phyloP scores from a whole-genome alignment of 2,329 filamentous ascomycete genomes.

The Neocucurbitaria cava region DNA sequence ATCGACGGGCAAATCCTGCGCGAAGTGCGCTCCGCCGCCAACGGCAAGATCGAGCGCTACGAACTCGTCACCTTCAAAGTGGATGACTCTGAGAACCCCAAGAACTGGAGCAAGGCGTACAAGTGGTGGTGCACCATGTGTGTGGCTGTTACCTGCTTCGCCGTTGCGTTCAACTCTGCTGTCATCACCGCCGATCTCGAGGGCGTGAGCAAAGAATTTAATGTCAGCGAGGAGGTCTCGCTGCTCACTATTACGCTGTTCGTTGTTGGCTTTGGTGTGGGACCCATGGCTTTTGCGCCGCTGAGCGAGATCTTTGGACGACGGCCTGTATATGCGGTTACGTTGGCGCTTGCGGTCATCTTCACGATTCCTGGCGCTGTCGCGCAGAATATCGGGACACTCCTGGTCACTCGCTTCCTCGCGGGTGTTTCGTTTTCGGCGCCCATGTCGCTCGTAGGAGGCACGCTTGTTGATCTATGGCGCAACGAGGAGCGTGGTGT shows the following conservation, averaged over 20 bases:
- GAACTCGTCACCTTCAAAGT: slow-evolving; percentile 75
- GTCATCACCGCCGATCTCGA: slow-evolving; percentile 79
- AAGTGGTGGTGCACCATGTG: slow-evolving; percentile 87
- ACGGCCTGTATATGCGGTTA: slow-evolving; percentile 72
- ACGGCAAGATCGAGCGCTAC: slow-evolving; percentile 58
- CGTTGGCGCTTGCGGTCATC: slow-evolving; percentile 72
- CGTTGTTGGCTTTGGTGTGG: slow-evolving; percentile 81
- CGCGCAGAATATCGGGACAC: slow-evolving; percentile 75
- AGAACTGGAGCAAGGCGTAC: slow-evolving; percentile 80
- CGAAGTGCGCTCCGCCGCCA: slow-evolving; percentile 62
- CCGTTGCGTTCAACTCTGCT: slow-evolving; percentile 63
- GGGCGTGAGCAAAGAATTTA: slow-evolving; percentile 69
- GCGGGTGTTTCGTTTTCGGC: slow-evolving; percentile 86
- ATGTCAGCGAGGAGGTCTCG: slow-evolving; percentile 74
- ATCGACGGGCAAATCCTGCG: slow-evolving; percentile 67
- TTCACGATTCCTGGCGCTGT: slow-evolving; percentile 84
- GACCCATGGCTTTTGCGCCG: slow-evolving; percentile 81
- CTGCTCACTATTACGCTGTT: slow-evolving; percentile 77
- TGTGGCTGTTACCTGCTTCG: slow-evolving; percentile 66
- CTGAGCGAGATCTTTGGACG: slow-evolving; percentile 78
- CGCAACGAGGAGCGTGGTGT: slow-evolving; percentile 82
- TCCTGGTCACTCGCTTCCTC: slow-evolving; percentile 77
- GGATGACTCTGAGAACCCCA: slow-evolving; percentile 78
- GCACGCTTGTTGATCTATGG: slow-evolving; percentile 85
- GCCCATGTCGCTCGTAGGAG: slow-evolving; percentile 85